Conservation (phyloP, 371 early-diverging fungal species). For the Apophysomyces ossiformis region DNA sequence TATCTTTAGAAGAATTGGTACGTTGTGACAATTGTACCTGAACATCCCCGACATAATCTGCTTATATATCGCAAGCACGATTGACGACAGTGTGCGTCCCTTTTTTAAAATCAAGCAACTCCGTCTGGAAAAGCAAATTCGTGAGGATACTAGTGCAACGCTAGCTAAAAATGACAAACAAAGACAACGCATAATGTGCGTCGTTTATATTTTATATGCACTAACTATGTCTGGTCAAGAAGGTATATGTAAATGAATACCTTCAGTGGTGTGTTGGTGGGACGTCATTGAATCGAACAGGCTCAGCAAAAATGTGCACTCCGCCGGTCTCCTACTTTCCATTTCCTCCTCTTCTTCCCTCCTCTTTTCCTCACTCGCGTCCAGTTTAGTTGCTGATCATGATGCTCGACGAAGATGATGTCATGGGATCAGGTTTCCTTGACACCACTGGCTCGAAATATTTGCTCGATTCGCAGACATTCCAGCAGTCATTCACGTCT, state of each 20-base stretch:
- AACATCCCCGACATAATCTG: too few species aligned
- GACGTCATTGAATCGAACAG: constrained; percentile 9
- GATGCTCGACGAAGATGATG: constrained; percentile 31
- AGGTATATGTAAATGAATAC: not conserved
- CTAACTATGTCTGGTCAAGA: not conserved
- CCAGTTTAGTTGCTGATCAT: not conserved
- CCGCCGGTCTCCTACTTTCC: constrained; percentile 8
- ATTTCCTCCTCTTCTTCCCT: not conserved
- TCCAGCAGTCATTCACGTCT: constrained; percentile 25
- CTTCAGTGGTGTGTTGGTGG: not conserved
- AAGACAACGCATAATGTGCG: too few species aligned
- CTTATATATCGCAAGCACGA: too few species aligned
- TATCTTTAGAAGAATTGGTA: too few species aligned
- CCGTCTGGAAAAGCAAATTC: too few species aligned
- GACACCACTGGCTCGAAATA: constrained; percentile 4
- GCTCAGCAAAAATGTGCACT: constrained; percentile 3
- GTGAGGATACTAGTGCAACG: too few species aligned
- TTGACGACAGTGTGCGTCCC: too few species aligned
- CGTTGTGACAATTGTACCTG: too few species aligned
- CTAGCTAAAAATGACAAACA: too few species aligned
- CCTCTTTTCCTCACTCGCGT: not conserved
- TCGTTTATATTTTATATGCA: too few species aligned
- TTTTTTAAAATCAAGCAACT: too few species aligned
- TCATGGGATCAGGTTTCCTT: constrained; percentile 11
- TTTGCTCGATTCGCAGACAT: constrained; percentile 21